These are phyloP conservation scores for Leptomonas seymouri DNA, from an alignment of 208 protist genomes.

Conservation along the genomic window DNA sequence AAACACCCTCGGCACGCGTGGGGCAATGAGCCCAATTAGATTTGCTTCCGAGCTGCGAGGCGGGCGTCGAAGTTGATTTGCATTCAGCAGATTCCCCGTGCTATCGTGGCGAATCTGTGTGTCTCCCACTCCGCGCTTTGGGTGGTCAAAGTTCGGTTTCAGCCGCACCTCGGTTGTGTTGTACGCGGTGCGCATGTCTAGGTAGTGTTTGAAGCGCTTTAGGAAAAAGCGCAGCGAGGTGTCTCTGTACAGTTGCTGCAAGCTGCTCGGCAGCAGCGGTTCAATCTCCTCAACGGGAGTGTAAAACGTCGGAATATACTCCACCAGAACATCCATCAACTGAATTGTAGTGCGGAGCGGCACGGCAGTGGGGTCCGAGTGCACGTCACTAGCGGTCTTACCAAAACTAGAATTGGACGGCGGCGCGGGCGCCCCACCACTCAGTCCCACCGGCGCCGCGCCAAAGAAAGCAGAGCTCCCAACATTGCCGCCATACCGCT, in stretches of 20 bases:
- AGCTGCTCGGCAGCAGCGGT: slow-evolving; percentile 45
- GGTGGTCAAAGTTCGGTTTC: slow-evolving; percentile 63
- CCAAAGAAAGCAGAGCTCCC: neutral
- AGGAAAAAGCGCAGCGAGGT: slow-evolving; percentile 65
- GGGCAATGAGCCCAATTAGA: slow-evolving; percentile 62
- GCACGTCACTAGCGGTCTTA: no score
- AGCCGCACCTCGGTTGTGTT: slow-evolving; percentile 65
- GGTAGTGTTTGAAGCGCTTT: slow-evolving; percentile 77
- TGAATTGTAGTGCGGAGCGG: slow-evolving; percentile 43
- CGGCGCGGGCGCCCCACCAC: no score
- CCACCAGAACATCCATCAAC: slow-evolving; percentile 64
- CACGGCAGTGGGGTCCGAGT: neutral
- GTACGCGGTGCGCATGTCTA: slow-evolving; percentile 65
- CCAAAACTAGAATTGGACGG: no score
- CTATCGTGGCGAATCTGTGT: slow-evolving; percentile 33
- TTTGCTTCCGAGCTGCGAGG: slow-evolving; percentile 83
- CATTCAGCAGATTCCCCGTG: slow-evolving; percentile 3
- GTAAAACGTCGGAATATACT: slow-evolving; percentile 87
- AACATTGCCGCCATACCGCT: slow-evolving; percentile 6
- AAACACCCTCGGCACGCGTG: slow-evolving; percentile 65
- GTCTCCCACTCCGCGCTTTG: slow-evolving; percentile 69
- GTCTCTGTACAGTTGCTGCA: slow-evolving; percentile 57
- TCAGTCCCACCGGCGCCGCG: neutral
- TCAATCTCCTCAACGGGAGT: slow-evolving; percentile 54
- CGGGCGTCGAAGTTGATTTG: slow-evolving; percentile 39